phyloP scores from a whole-genome alignment of 495 filamentous ascomycete genomes.

The Penicillium ucsense region DNA sequence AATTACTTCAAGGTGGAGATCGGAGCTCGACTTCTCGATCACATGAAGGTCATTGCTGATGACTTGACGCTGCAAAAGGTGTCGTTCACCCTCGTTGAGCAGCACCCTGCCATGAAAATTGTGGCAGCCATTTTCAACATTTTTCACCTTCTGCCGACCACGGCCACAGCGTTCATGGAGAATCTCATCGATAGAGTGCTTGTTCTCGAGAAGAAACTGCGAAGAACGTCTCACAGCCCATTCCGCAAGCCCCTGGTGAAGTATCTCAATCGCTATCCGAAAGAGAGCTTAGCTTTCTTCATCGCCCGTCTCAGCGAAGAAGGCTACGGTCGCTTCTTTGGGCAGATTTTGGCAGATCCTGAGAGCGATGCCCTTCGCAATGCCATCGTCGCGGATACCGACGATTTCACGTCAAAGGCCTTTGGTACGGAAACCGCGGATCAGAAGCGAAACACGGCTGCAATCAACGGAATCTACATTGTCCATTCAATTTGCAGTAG shows the following conservation, averaged over 20 bases:
- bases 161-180: conserved; percentile 84
- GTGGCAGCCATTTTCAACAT: conserved; percentile 91
- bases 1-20: conserved; percentile 99
- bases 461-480: conserved; percentile 81
- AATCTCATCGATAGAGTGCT: conserved; percentile 79
- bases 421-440: conserved; percentile 43
- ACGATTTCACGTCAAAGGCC: conserved; percentile 55
- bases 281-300: conserved; percentile 76
- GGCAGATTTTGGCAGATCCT: conserved; percentile 73
- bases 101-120: conserved; percentile 82
- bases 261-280: conserved; percentile 86
- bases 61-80: conserved; percentile 70
- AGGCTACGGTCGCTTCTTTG: conserved; percentile 87
- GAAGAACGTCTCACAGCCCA: conserved; percentile 85
- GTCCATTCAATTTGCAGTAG: conserved; percentile 60
- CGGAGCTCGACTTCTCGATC: conserved; percentile 78
- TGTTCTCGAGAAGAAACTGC: conserved; percentile 75
- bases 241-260: conserved; percentile 89
- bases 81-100: conserved; percentile 88
- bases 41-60: conserved; percentile 87
- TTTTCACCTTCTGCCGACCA: conserved; percentile 85
- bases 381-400: conserved; percentile 61
- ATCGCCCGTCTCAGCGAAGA: conserved; percentile 64
- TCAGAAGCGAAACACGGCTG: conserved; percentile 59
- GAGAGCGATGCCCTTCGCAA: conserved; percentile 66